Evolutionary conservation across 129 eudicot genomes (phyloP), one percentile per base, ranked within the genome.

Genomic region (Deinandra increscens): DNA sequence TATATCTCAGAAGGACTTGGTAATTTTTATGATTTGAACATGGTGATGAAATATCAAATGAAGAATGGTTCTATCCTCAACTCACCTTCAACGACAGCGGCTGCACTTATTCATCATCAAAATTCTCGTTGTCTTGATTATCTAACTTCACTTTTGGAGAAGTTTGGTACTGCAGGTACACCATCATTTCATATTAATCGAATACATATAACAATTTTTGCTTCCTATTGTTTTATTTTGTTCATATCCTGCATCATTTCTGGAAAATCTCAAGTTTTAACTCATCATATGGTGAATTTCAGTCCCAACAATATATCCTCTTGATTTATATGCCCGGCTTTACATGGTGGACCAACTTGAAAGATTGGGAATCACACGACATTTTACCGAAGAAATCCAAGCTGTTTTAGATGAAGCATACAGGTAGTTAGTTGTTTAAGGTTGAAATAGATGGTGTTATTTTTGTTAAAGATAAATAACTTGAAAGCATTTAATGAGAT

Each of bases 231-330:
- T 12, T 10, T 12, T 0, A 9, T 0, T 45, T 13, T 13, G 13
- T 45, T 3, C 5, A 2, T 10, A 10, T 14, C 18, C 4, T 45
- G n/a, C n/a, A 11, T 14, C 17, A 1, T 45, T 45, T 14, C 0
- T 45, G 12, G 10, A 43, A 43, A 10, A 15, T 7, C 4, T 38
- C 18, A 50, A 68, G 14, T n/a, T 61, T 17, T 17, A 62, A 34
- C 14, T 14, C 26, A 33, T 29, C 2, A 31, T 73, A 3, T 1
- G 42, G 48, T 37, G 64, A 43, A 44, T 53, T 22, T 9, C 84
- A 87, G 97, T 91, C 59, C 97, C 97, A 69, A 75, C 97, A 50
- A 59, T 85, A 38, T 78, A 81, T 60, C 97, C 95, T 48, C 41
- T 80, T 14, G 89, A 87, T 78, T 61, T 80, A 70, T 81, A 83